These are phyloP conservation scores for Malassezia obtusa DNA, from an alignment of 1,284 basidiomycete species.

Conservation along the genomic window DNA sequence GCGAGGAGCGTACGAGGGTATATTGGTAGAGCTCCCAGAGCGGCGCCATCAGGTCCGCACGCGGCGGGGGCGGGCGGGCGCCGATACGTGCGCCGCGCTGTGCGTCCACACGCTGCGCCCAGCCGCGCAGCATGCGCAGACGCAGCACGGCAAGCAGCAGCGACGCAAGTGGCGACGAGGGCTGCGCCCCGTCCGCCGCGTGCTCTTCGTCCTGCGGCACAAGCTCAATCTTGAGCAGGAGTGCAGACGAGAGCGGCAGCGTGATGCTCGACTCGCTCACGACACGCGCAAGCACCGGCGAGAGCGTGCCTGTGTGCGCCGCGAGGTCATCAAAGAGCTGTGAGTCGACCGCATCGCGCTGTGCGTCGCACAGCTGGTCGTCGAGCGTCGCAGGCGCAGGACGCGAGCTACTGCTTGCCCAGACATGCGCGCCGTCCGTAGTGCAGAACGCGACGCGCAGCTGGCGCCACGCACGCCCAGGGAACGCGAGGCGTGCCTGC, in stretches of 20 bases:
- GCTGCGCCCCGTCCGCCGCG: constrained; percentile 9
- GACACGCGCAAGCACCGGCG: constrained; percentile 20
- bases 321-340: constrained; percentile 29
- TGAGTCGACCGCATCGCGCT: constrained; percentile 28
- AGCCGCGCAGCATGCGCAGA: constrained; percentile 16
- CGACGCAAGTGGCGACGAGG: constrained; percentile 3
- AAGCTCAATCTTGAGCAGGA: constrained; percentile 21
- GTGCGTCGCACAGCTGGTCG: constrained; percentile 25
- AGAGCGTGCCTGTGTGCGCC: constrained; percentile 22
- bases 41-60: constrained; percentile 3
- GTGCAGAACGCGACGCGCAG: constrained; percentile 20
- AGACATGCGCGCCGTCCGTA: not conserved
- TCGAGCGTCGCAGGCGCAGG: constrained; percentile 15
- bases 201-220: not conserved
- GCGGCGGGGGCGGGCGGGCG: not conserved
- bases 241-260: constrained; percentile 10
- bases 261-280: constrained; percentile 17
- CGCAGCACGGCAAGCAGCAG: constrained; percentile 14
- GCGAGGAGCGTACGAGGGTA: constrained; percentile 11
- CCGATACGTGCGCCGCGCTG: not conserved
- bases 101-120: not conserved
- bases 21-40: constrained; percentile 17
- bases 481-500: constrained; percentile 21
- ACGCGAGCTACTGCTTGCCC: constrained; percentile 22
- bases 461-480: constrained; percentile 25